These are phyloP conservation scores for Wickerhamiella qilinensis DNA, from an alignment of 805 yeast genomes.

Conservation along the genomic window DNA sequence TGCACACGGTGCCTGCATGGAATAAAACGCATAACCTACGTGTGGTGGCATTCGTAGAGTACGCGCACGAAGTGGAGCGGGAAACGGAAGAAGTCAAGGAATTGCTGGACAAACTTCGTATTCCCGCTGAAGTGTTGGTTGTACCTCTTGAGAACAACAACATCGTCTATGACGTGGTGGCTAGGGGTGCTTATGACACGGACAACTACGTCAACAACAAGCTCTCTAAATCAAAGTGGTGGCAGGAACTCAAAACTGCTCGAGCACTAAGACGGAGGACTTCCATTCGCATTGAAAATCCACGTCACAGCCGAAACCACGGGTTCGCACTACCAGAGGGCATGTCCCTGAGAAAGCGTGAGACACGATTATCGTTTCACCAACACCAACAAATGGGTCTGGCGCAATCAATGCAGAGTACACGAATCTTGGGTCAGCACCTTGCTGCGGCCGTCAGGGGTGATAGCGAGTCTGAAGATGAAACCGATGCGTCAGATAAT, in stretches of 20 bases:
- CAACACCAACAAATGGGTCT: slow-evolving; percentile 56
- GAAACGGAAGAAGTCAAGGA: slow-evolving; percentile 48
- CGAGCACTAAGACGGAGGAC: slow-evolving; percentile 21
- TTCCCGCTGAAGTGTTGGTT: slow-evolving; percentile 66
- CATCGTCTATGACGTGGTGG: slow-evolving; percentile 54
- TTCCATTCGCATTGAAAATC: not conserved
- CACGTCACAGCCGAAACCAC: slow-evolving; percentile 1
- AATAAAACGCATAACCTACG: slow-evolving; percentile 55
- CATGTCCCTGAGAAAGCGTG: slow-evolving; percentile 11
- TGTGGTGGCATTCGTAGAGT: slow-evolving; percentile 83
- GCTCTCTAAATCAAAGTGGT: slow-evolving; percentile 65
- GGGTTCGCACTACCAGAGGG: slow-evolving; percentile 12
- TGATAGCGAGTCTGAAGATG: slow-evolving; percentile 13
- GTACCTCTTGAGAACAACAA: slow-evolving; percentile 45
- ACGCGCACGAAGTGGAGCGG: slow-evolving; percentile 46
- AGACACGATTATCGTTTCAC: slow-evolving; percentile 32
- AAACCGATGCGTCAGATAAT: slow-evolving; percentile 6
- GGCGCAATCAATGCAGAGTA: slow-evolving; percentile 50
- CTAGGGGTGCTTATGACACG: slow-evolving; percentile 42
- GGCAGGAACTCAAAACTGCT: slow-evolving; percentile 51
- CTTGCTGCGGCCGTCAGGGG: slow-evolving; percentile 6
- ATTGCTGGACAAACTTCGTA: slow-evolving; percentile 61
- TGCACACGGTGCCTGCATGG: slow-evolving; percentile 92
- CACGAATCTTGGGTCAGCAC: slow-evolving; percentile 5
- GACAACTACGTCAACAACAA: slow-evolving; percentile 33